Evolutionary conservation across 2,329 filamentous ascomycete genomes (phyloP), one percentile per base, ranked within the genome.

Genomic region (Aspergillus aculeatinus): DNA sequence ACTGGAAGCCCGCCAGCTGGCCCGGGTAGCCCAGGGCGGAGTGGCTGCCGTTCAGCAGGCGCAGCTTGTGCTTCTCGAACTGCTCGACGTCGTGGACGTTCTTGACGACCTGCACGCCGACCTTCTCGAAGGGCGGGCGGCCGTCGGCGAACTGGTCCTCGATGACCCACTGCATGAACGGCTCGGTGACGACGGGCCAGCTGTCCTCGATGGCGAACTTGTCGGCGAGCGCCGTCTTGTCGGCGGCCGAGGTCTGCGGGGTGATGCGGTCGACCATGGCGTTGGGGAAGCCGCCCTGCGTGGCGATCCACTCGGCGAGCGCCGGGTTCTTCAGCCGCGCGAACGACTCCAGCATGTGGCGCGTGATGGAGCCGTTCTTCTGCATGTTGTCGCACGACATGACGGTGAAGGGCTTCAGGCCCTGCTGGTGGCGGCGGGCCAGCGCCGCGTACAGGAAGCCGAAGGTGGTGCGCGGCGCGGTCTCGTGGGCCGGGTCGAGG

Each of bases 351-450:
- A 84, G 79, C 82, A 84, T 84, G 70, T 76, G 67, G 39, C 80
- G 80, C 5, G 80, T 81, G 71, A 84, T 83, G 69, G 78, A 73
- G 57, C 82, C 82, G 70, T 84, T 84, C 76, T 82, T 82, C 74
- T 83, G 81, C 81, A 84, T 84, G 74, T 84, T 84, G 70, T 84
- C 82, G 68, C 82, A 84, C 4, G 82, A 84, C 67, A 84, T 66
- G 31, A 84, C 81, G 63, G 82, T 84, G 70, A 84, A 84, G 49
- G 82, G 82, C 69, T 77, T 79, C 51, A 82, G 77, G 3, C 81
- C 81, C 50, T 76, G 71, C 57, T 72, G 66, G 67, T 79, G 74
- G 53, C 82, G 82, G 55, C 77, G 73, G 16, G 74, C 79, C 58
- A 83, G 73, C 11, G 81, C 82, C 25, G 80, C 80, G 65, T 81